Percentiles rank a stretch among this genome's conserved stretches.
phyloP scores from a whole-genome alignment of 192 early-diverging fungal genomes.

The Phlyctochytrium planicorne region DNA sequence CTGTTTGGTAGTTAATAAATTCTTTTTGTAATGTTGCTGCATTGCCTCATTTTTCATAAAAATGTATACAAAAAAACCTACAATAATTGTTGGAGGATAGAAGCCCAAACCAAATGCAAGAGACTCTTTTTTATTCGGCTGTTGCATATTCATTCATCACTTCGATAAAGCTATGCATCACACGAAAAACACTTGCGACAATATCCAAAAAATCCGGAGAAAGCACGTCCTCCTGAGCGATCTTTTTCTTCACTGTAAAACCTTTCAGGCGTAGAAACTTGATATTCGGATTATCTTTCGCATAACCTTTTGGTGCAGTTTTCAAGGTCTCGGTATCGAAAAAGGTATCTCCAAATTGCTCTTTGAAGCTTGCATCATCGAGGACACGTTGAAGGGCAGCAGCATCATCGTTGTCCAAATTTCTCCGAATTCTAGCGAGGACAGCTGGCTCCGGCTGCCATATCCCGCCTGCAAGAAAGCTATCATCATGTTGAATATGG shows the following conservation, averaged over 20 bases:
- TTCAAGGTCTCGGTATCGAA: conserved; percentile 38
- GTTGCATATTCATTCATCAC: conserved; percentile 48
- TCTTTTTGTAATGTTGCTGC: no score
- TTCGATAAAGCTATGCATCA: conserved; percentile 49
- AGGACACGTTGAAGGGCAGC: conserved; percentile 37
- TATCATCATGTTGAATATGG: conserved; percentile 38
- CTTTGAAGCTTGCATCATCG: neutral
- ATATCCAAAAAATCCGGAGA: conserved; percentile 49
- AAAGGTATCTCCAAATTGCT: conserved; percentile 6
- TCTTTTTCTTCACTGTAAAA: conserved; percentile 45
- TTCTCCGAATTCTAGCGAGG: conserved; percentile 34
- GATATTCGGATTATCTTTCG: conserved; percentile 56
- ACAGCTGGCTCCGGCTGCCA: conserved; percentile 41
- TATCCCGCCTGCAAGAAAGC: conserved; percentile 46
- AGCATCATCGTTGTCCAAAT: conserved; percentile 5
- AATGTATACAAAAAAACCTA: no score
- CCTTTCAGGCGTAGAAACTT: conserved; percentile 52
- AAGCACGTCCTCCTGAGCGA: conserved; percentile 54
- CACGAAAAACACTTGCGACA: conserved; percentile 44
- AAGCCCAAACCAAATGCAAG: no score
- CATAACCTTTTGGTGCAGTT: conserved; percentile 53
- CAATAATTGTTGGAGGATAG: no score
- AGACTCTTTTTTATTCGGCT: no score
- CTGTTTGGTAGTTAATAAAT: no score
- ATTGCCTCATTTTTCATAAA: no score